Evolutionary conservation across 768 basidiomycete species (phyloP).

Genomic region (Thelephora aurantiotincta): DNA sequence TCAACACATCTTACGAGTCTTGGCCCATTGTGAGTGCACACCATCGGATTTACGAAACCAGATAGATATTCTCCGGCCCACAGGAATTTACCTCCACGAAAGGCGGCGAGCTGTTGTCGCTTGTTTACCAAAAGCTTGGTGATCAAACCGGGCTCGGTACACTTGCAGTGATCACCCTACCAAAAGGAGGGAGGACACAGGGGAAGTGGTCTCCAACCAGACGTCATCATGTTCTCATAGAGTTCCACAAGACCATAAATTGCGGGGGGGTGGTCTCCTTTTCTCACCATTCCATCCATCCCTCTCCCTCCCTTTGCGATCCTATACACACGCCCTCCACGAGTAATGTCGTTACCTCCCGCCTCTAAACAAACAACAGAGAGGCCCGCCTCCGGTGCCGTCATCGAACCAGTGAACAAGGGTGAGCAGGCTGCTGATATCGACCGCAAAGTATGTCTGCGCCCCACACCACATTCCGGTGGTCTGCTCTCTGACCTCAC

Average conservation of each 20-base stretch:
- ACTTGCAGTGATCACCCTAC: too few species aligned
- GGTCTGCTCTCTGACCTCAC: neutral
- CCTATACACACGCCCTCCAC: neutral
- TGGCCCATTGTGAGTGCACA: too few species aligned
- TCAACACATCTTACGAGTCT: too few species aligned
- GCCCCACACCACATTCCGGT: neutral
- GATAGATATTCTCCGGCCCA: too few species aligned
- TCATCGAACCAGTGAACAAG: slow-evolving; percentile 54
- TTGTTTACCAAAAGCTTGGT: too few species aligned
- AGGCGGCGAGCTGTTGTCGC: too few species aligned
- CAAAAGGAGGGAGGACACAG: too few species aligned
- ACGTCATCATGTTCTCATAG: slow-evolving; percentile 9
- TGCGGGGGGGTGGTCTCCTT: too few species aligned
- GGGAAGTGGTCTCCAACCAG: slow-evolving; percentile 16
- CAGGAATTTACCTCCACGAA: too few species aligned
- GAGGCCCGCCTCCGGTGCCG: slow-evolving; percentile 25
- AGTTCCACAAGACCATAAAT: neutral
- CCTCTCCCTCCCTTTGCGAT: neutral
- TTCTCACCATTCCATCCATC: neutral
- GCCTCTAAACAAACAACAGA: slow-evolving; percentile 7
- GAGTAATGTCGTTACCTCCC: neutral
- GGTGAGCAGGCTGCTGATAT: slow-evolving; percentile 55
- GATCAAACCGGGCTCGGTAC: too few species aligned
- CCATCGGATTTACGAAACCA: too few species aligned
- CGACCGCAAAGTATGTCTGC: slow-evolving; percentile 46